Percentiles rank a stretch among this genome's conserved stretches.
Conservation (phyloP, 192 early-diverging fungal species). For the Mortierella alpina region DNA sequence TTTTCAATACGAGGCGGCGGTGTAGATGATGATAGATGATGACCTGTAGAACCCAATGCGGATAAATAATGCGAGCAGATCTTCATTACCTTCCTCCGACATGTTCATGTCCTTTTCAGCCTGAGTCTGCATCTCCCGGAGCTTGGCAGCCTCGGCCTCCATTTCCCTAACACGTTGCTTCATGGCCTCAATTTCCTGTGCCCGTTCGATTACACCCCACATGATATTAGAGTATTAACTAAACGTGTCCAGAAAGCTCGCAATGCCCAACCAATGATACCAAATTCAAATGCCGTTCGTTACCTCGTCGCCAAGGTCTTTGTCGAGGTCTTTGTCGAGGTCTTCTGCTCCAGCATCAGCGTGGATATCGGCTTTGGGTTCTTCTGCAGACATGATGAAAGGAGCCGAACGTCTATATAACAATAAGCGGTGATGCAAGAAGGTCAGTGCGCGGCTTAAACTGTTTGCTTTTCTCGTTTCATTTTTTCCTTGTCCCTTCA, state of each 20-base stretch:
- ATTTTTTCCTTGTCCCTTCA: too few relatives aligned
- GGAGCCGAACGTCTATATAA: background rate
- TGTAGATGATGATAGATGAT: background rate
- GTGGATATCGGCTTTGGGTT: conserved; percentile 11
- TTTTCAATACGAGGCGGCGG: too few relatives aligned
- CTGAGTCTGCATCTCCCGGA: conserved; percentile 80
- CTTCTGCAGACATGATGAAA: conserved; percentile 37
- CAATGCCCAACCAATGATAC: background rate
- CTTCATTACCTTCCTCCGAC: conserved; percentile 59
- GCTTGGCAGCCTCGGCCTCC: conserved; percentile 86
- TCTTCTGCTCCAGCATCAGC: conserved; percentile 23
- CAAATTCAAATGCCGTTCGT: too few relatives aligned
- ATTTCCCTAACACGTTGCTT: conserved; percentile 80
- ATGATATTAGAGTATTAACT: background rate
- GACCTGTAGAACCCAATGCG: background rate
- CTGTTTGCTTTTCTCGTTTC: too few relatives aligned
- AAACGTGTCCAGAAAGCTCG: background rate
- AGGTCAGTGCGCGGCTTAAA: background rate
- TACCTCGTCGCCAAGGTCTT: conserved; percentile 45
- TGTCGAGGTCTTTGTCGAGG: conserved; percentile 39
- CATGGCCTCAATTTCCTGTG: conserved; percentile 84
- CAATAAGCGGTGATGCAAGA: background rate
- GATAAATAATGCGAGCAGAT: background rate
- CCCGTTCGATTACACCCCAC: too few relatives aligned
- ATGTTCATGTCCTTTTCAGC: conserved; percentile 79